phyloP scores from a whole-genome alignment of 805 yeast species.

The Saturnispora serradocipensis region DNA sequence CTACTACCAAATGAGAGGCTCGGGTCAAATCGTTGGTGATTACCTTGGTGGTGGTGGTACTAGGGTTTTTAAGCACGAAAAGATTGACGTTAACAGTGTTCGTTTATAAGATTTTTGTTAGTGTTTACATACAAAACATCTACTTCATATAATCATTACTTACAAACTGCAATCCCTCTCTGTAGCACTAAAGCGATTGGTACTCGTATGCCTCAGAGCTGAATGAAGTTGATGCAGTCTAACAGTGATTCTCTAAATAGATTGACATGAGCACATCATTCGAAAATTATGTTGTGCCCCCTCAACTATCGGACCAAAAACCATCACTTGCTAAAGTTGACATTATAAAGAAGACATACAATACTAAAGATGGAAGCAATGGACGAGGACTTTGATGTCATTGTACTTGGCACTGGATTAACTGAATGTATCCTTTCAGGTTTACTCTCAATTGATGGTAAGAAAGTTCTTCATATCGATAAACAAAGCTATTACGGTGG shows the following conservation, averaged over 20 bases:
- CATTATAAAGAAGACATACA: too few species aligned
- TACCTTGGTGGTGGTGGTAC: slow-evolving; percentile 90
- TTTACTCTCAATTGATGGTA: slow-evolving; percentile 91
- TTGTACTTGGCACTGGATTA: slow-evolving; percentile 88
- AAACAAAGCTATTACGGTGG: slow-evolving; percentile 96
- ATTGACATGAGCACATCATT: neutral
- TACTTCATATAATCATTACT: too few species aligned
- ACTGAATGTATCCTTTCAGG: slow-evolving; percentile 96
- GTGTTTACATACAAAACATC: neutral
- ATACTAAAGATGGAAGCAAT: slow-evolving; percentile 28
- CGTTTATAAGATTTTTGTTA: neutral
- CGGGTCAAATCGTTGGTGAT: slow-evolving; percentile 88
- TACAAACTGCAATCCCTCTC: neutral
- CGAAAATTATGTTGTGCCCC: neutral
- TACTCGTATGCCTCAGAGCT: too few species aligned
- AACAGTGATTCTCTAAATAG: too few species aligned
- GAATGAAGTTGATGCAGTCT: too few species aligned
- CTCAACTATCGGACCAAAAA: neutral
- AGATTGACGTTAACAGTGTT: slow-evolving; percentile 34
- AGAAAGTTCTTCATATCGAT: slow-evolving; percentile 93
- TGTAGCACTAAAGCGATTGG: too few species aligned
- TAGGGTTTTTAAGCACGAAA: slow-evolving; percentile 66
- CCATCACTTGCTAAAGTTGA: neutral
- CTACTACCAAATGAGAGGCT: slow-evolving; percentile 86
- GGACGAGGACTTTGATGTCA: slow-evolving; percentile 97